Evolutionary conservation across 352 stramenopile genomes (phyloP).

Genomic region (Globisporangium perplexum): DNA sequence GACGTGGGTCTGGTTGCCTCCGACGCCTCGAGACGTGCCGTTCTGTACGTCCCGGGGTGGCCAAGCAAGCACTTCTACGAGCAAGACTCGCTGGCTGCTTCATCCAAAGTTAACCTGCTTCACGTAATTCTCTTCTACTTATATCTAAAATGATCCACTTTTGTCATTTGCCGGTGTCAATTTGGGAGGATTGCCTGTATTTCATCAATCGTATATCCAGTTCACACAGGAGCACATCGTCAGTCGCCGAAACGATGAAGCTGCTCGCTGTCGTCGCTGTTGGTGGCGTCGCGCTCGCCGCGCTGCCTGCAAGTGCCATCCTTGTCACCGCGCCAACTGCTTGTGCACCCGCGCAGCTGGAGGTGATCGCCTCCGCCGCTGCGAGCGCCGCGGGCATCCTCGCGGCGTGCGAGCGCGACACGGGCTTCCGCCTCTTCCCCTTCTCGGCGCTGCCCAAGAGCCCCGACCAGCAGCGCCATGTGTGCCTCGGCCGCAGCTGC

Average conservation of each 20-base stretch:
- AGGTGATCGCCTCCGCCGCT: conserved; percentile 6
- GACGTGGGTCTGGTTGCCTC: too few relatives aligned
- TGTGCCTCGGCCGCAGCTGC: conserved; percentile 28
- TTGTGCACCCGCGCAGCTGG: conserved; percentile 13
- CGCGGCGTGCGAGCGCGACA: conserved; percentile 20
- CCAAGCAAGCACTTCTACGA: too few relatives aligned
- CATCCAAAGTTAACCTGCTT: too few relatives aligned
- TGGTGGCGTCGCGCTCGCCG: background rate
- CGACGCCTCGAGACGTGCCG: too few relatives aligned
- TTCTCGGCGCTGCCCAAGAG: conserved; percentile 17
- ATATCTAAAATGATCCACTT: too few relatives aligned
- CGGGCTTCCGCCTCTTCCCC: conserved; percentile 25
- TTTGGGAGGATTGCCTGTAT: too few relatives aligned
- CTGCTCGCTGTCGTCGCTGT: background rate
- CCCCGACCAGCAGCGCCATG: conserved; percentile 18
- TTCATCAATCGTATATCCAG: too few relatives aligned
- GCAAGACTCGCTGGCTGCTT: too few relatives aligned
- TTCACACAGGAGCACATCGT: too few relatives aligned
- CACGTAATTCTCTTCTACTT: too few relatives aligned
- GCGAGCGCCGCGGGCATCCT: conserved; percentile 14
- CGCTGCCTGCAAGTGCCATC: background rate
- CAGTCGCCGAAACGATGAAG: background rate
- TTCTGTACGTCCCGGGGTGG: too few relatives aligned
- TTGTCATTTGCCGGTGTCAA: too few relatives aligned
- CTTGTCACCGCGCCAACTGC: background rate